phyloP scores from a whole-genome alignment of 108 stramenopile genomes.

The Bacterosira constricta region DNA sequence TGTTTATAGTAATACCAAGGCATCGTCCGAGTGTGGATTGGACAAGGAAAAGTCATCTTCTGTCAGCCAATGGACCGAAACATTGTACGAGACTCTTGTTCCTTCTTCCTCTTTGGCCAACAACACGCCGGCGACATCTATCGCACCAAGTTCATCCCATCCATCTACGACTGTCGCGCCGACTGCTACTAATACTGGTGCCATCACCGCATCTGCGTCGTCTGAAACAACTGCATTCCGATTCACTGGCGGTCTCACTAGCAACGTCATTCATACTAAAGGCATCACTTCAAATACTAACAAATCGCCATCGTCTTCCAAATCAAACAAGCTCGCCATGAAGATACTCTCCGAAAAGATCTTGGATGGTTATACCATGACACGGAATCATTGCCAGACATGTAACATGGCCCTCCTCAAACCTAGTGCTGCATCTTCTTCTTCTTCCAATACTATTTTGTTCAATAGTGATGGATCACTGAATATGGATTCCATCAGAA shows the following conservation, averaged over 20 bases:
- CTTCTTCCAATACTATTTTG: neutral
- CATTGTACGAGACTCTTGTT: neutral
- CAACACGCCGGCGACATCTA: neutral
- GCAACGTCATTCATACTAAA: no score
- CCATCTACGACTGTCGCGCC: no score
- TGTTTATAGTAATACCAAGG: no score
- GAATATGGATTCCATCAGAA: no score
- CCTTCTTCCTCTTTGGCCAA: neutral
- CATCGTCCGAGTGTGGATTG: no score
- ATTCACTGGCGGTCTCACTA: no score
- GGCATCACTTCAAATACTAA: no score
- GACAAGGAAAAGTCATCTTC: no score
- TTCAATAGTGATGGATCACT: no score
- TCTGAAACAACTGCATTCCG: neutral
- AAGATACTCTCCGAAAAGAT: slow-evolving; percentile 33
- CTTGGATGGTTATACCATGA: slow-evolving; percentile 23
- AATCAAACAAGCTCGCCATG: slow-evolving; percentile 14
- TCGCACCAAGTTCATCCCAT: neutral
- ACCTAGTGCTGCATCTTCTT: neutral
- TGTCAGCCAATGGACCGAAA: no score
- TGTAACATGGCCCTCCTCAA: slow-evolving; percentile 15
- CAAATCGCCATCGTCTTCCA: no score
- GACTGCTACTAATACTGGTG: no score
- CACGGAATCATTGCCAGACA: slow-evolving; percentile 22
- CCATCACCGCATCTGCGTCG: neutral